Percentiles rank a stretch among this genome's conserved stretches.
phyloP scores from a whole-genome alignment of 208 protist species.

The Leishmania guyanensis region DNA sequence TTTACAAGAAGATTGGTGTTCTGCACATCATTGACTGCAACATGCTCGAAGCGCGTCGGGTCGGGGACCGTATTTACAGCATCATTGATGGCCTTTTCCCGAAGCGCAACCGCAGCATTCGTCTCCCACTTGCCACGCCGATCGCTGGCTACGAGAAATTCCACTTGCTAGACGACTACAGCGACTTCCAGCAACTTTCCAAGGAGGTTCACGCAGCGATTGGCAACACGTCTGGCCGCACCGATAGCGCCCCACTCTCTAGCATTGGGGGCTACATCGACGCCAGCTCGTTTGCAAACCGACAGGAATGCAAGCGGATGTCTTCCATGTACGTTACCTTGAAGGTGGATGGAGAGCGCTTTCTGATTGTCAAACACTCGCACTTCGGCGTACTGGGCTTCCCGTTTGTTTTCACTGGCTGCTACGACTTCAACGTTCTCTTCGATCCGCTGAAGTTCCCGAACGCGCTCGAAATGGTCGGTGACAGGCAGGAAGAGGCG shows the following conservation, averaged over 20 bases:
- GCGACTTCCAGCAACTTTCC: conserved; percentile 54
- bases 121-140: conserved; percentile 28
- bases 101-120: conserved; percentile 29
- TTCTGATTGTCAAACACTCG: conserved; percentile 74
- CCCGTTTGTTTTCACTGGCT: conserved; percentile 65
- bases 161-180: conserved; percentile 58
- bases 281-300: conserved; percentile 50
- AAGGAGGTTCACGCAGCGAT: conserved; percentile 66
- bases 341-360: conserved; percentile 82
- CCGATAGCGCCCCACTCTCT: conserved; percentile 74
- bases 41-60: conserved; percentile 35
- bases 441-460: conserved; percentile 43
- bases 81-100: conserved; percentile 56
- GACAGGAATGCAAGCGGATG: conserved; percentile 35
- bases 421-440: conserved; percentile 75
- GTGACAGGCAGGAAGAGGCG: conserved; percentile 14
- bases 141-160: conserved; percentile 34
- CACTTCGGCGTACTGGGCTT: conserved; percentile 76
- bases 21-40: conserved; percentile 58
- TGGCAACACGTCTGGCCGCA: conserved; percentile 60
- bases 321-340: conserved; percentile 68
- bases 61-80: conserved; percentile 46
- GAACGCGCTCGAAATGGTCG: conserved; percentile 12
- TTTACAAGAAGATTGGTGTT: conserved; percentile 66
- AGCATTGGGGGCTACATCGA: conserved; percentile 79